Evolutionary conservation across 2,329 filamentous ascomycete genomes (phyloP), one percentile per base, ranked within the genome.

Genomic region (Chrysoporthe austroafricana): DNA sequence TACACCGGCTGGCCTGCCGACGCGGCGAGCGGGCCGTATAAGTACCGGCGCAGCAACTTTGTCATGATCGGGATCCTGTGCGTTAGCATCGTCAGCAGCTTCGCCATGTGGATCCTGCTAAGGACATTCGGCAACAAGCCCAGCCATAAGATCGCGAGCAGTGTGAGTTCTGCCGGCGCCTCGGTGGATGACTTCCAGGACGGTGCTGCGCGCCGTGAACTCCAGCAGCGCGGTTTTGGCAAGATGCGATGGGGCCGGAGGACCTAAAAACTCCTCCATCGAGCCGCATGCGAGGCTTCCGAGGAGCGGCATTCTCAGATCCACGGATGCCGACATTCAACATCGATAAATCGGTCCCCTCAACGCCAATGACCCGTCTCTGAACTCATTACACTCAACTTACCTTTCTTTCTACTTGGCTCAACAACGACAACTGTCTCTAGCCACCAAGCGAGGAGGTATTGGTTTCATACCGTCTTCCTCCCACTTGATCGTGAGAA

Each of bases 1-100:
- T 97, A 97, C 78, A 90, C 90, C 0, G 94, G 94, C 42, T 97
- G 94, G 94, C 87, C 90, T 2, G 90, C 85, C 56, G 94, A 97
- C 77, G 87, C 88, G 9, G 81, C 80, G n/a, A 81, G 85, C 0
- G 92, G 92, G 0, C 86, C 86, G 11, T 83, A 86, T 73, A 90
- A 90, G 79, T 96, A 91, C 79, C 89, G 91, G 70, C 90, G 90
- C 77, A 96, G 93, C 80, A 97, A 96, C 78, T 81, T 94, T 72
- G 88, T 90, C 73, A 96, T 97, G 93, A 89, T 97, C 68, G 94
- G 90, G 2, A 97, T 97, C 66, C 80, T 97, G 26, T 88, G 87
- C 70, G 81, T 89, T 62, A 97, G 93, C 79, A 94, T 97, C 62
- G 71, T 90, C 4, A 91, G 90, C 73, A 90, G 90, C 56, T 80